Evolutionary conservation across 805 yeast genomes (phyloP), one percentile per base, ranked within the genome.

Genomic region (Candida lessepsii): DNA sequence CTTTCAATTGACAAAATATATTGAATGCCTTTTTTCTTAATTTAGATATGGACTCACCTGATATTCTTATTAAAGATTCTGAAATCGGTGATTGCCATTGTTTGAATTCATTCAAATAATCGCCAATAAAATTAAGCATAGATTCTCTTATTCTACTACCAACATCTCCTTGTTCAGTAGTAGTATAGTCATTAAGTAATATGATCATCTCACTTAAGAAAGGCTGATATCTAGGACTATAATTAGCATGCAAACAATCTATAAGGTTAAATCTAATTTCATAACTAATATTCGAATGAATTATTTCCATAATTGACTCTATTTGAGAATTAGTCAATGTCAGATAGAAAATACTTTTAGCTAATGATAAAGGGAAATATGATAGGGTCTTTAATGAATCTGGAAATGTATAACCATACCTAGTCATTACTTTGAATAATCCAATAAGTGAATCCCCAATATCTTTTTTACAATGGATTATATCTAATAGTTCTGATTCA

Each of bases 91-190:
- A 40, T 4, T 21, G 23, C 13, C 11, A 10, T 10, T 24, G 4
- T 3, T 17, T 31, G 29, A 41, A 45, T 9, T 21, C 18, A 5
- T 36, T 35, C 3, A 51, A 27, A 46, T 73, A 67, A 1, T 48
- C 29, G 0, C 45, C 37, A 0, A 81, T 56, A 2, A 79, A 51
- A 5, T 49, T 26, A 2, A 84, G 55, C 1, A 81, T 66, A 0
- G 81, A 71, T 1, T 55, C 47, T 34, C 98, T 65, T 1, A 88
- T 75, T 50, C 79, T 74, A 34, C 86, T 77, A 2, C 98, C 98
- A n/a, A 89, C 90, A 62, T 90, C 98, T 8, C 98, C 98, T 53
- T 86, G 84, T 19, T 78, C 77, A 0, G 91, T 85, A 2, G 75
- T 63, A 0, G 95, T 78, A 56, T 89, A 88, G 51, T 90, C 96